A percentile compares a stretch with the other conserved stretches of the same genome.
These are phyloP conservation scores for Macrolepiota albuminosa DNA, from an alignment of 768 basidiomycete genomes.

Conservation along the genomic window DNA sequence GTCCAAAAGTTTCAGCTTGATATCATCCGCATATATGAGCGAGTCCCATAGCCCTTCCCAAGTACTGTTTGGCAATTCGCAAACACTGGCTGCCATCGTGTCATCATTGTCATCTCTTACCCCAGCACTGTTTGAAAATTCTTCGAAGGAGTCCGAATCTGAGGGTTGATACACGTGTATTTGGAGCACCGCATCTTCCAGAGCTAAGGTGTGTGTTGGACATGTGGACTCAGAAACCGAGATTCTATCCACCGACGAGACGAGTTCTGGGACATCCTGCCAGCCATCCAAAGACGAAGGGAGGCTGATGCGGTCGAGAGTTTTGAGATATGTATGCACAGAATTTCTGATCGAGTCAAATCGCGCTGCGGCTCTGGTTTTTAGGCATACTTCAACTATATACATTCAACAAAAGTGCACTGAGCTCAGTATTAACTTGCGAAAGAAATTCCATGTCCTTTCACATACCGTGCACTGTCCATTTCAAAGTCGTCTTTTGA, in stretches of 20 bases:
- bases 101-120: constrained; percentile 62
- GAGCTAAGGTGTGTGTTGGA: constrained; percentile 44
- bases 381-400: constrained; percentile 81
- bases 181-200: constrained; percentile 60
- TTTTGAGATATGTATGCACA: constrained; percentile 51
- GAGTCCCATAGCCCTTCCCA: constrained; percentile 95
- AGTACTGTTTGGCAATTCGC: constrained; percentile 75
- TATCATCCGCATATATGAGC: constrained; percentile 76
- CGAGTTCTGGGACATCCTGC: constrained; percentile 69
- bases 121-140: constrained; percentile 60
- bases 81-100: constrained; percentile 85
- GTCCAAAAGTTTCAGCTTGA: constrained; percentile 85
- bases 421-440: not conserved
- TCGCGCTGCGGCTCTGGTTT: constrained; percentile 60
- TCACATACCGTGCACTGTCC: constrained; percentile 59
- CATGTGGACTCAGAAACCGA: constrained; percentile 66
- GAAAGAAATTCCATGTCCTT: not conserved
- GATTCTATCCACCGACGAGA: constrained; percentile 72
- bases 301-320: constrained; percentile 62
- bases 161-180: constrained; percentile 88
- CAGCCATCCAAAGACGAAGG: constrained; percentile 75
- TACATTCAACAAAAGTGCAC: not conserved
- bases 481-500: constrained; percentile 24
- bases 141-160: constrained; percentile 63
- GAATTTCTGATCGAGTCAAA: constrained; percentile 69